Evolutionary conservation across 2,329 filamentous ascomycete genomes (phyloP).

Genomic region (Teratosphaeria epicoccoides): DNA sequence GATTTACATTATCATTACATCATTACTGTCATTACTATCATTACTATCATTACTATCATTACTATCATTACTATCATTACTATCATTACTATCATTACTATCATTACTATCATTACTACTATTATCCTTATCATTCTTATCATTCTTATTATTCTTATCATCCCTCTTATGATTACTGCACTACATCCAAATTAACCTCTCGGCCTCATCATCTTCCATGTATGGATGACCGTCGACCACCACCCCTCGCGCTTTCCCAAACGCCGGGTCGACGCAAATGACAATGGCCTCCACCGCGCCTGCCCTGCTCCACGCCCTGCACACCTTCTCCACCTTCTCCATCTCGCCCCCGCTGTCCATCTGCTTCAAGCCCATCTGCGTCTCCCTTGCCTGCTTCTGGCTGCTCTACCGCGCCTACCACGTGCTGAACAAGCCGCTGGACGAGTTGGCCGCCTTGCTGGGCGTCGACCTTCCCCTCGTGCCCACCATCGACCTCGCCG

Average conservation of each 20-base stretch:
- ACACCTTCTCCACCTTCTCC: neutral
- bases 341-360: neutral
- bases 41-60: too few relatives aligned
- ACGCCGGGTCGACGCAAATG: neutral
- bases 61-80: too few relatives aligned
- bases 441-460: conserved; percentile 79
- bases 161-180: too few relatives aligned
- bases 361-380: conserved; percentile 13
- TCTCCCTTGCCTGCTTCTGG: conserved; percentile 12
- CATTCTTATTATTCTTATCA: too few relatives aligned
- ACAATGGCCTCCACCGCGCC: neutral
- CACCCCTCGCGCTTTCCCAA: neutral
- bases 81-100: too few relatives aligned
- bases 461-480: conserved; percentile 83
- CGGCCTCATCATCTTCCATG: neutral
- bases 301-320: neutral
- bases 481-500: conserved; percentile 81
- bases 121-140: too few relatives aligned
- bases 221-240: neutral
- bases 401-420: conserved; percentile 76
- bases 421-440: conserved; percentile 81
- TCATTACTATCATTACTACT: too few relatives aligned
- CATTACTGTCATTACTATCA: too few relatives aligned
- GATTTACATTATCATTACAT: too few relatives aligned
- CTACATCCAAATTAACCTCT: too few relatives aligned